These are phyloP conservation scores for Mycena belliarum DNA, from an alignment of 768 basidiomycete genomes.

Conservation along the genomic window DNA sequence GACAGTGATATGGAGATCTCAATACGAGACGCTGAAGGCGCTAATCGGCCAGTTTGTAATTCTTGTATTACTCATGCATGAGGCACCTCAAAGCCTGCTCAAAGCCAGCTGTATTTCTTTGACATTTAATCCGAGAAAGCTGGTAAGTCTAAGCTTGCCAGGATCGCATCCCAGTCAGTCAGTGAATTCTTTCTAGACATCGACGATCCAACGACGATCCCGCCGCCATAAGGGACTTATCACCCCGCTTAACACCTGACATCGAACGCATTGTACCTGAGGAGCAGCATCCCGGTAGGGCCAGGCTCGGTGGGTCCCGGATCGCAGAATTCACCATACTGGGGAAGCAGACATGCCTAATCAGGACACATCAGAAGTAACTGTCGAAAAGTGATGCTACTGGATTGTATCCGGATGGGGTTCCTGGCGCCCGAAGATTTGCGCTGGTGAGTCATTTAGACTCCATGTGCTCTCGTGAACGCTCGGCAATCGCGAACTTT, in stretches of 20 bases:
- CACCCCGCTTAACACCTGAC: background rate
- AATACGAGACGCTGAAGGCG: no score
- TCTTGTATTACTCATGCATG: no score
- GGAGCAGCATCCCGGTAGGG: background rate
- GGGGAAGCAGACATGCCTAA: background rate
- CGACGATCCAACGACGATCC: no score
- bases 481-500: background rate
- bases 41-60: no score
- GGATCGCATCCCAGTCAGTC: no score
- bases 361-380: background rate
- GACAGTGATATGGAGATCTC: no score
- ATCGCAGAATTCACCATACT: background rate
- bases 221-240: background rate
- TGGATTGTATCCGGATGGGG: background rate
- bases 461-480: background rate
- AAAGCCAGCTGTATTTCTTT: no score
- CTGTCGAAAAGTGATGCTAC: background rate
- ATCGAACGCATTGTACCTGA: background rate
- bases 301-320: constrained; percentile 2
- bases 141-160: background rate
- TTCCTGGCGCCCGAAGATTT: constrained; percentile 1
- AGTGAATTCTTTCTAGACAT: no score
- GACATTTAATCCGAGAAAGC: no score
- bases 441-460: background rate
- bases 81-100: no score